phyloP scores from a whole-genome alignment of 129 eudicot species.

The Pulicaria dysenterica region DNA sequence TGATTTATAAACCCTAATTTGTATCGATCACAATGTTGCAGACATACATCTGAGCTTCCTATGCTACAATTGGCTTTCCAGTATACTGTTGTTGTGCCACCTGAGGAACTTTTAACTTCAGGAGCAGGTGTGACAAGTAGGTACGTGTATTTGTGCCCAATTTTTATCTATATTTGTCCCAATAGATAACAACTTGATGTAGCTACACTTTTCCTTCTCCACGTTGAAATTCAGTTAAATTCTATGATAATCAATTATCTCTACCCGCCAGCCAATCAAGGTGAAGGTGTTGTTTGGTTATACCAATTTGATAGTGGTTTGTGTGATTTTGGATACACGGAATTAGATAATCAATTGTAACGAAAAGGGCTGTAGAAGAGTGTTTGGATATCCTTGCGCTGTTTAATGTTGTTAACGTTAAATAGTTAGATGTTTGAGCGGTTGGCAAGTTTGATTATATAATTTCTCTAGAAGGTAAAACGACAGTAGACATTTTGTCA shows the following conservation, averaged over 20 bases:
- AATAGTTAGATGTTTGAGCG: not conserved
- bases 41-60: constrained; percentile 84
- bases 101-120: constrained; percentile 51
- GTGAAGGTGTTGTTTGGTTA: constrained; percentile 7
- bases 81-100: constrained; percentile 86
- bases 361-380: not conserved
- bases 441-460: not conserved
- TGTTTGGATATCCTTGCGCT: not conserved
- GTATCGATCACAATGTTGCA: constrained; percentile 34
- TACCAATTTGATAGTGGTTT: not conserved
- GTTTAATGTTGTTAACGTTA: not conserved
- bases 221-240: not conserved
- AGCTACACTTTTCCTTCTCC: not conserved
- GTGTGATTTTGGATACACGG: not conserved
- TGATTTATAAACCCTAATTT: constrained; percentile 8
- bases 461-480: not conserved
- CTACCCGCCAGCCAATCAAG: constrained; percentile 14
- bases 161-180: not conserved
- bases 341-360: not conserved
- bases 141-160: constrained; percentile 44
- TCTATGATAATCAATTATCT: not conserved
- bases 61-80: constrained; percentile 89
- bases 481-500: not conserved
- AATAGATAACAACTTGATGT: not conserved
- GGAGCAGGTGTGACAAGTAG: constrained; percentile 50